These are phyloP conservation scores for Clonostachys sp. DNA, from an alignment of 2,329 filamentous ascomycete genomes.

Conservation along the genomic window DNA sequence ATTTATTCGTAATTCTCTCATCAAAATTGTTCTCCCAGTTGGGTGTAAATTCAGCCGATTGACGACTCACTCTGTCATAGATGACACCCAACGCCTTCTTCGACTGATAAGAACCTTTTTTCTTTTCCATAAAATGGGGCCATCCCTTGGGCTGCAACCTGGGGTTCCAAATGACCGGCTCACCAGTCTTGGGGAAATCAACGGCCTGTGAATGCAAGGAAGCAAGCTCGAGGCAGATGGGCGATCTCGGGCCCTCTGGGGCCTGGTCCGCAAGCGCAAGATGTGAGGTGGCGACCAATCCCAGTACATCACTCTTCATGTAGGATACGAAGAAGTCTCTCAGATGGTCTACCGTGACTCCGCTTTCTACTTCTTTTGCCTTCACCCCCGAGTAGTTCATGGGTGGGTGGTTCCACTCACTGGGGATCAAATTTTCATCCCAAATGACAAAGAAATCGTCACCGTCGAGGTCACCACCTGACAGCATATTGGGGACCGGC, in stretches of 20 bases:
- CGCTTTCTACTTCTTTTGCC: slow-evolving; percentile 49
- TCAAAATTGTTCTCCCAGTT: slow-evolving; percentile 74
- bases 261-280: slow-evolving; percentile 66
- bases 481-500: slow-evolving; percentile 89
- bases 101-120: slow-evolving; percentile 58
- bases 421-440: slow-evolving; percentile 71
- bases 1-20: slow-evolving; percentile 62
- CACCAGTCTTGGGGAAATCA: slow-evolving; percentile 89
- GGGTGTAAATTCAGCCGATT: slow-evolving; percentile 63
- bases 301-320: slow-evolving; percentile 84
- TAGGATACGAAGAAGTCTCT: slow-evolving; percentile 85
- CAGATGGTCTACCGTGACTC: slow-evolving; percentile 70
- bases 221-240: slow-evolving; percentile 70
- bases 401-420: slow-evolving; percentile 64
- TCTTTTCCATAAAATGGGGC: slow-evolving; percentile 87
- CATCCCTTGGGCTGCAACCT: slow-evolving; percentile 57
- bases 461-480: slow-evolving; percentile 90
- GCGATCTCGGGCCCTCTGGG: slow-evolving; percentile 57
- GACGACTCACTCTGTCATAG: slow-evolving; percentile 65
- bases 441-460: slow-evolving; percentile 95
- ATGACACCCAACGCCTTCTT: slow-evolving; percentile 71
- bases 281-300: slow-evolving; percentile 77
- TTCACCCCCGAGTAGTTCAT: slow-evolving; percentile 70
- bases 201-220: slow-evolving; percentile 85
- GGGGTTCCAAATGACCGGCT: slow-evolving; percentile 63